These are phyloP conservation scores for Curvularia sp. DNA, from an alignment of 2,329 filamentous ascomycete species.

Conservation along the genomic window DNA sequence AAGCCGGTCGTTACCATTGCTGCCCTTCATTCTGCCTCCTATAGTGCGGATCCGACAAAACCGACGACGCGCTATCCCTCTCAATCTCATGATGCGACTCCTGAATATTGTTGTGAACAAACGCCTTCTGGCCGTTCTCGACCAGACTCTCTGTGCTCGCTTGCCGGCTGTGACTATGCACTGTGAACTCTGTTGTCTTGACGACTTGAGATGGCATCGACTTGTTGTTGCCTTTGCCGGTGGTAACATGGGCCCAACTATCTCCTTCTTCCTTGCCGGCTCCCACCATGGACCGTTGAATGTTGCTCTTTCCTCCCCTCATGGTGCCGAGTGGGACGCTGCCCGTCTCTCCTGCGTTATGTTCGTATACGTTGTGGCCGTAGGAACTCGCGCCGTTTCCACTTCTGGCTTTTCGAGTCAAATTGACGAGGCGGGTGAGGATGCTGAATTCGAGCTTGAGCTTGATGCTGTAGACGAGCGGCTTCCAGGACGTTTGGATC, in stretches of 20 bases:
- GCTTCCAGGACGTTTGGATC: slow-evolving; percentile 43
- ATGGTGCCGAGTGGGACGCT: slow-evolving; percentile 25
- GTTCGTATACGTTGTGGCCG: slow-evolving; percentile 19
- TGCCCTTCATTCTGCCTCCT: slow-evolving; percentile 18
- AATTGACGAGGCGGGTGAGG: slow-evolving; percentile 48
- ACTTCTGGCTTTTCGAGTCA: slow-evolving; percentile 13
- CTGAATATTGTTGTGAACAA: slow-evolving; percentile 14
- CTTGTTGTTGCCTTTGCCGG: slow-evolving; percentile 17
- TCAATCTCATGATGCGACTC: slow-evolving; percentile 17
- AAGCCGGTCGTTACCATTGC: slow-evolving; percentile 5
- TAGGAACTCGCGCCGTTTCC: slow-evolving; percentile 23
- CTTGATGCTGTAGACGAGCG: slow-evolving; percentile 53
- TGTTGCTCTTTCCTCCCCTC: slow-evolving; percentile 9
- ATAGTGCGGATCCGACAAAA: slow-evolving; percentile 23
- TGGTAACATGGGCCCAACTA: slow-evolving; percentile 24
- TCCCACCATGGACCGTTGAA: slow-evolving; percentile 17
- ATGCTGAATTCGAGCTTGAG: slow-evolving; percentile 63
- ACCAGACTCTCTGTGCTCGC: slow-evolving; percentile 21
- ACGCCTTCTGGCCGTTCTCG: slow-evolving; percentile 25
- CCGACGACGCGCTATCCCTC: slow-evolving; percentile 22
- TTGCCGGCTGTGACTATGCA: slow-evolving; percentile 28
- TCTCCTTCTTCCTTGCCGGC: slow-evolving; percentile 14
- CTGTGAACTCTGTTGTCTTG: slow-evolving; percentile 32
- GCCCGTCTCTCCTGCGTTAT: slow-evolving; percentile 5
- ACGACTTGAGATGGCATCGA: slow-evolving; percentile 21